Conservation (phyloP, 495 filamentous ascomycete genomes). For the Penicillium antarcticum region DNA sequence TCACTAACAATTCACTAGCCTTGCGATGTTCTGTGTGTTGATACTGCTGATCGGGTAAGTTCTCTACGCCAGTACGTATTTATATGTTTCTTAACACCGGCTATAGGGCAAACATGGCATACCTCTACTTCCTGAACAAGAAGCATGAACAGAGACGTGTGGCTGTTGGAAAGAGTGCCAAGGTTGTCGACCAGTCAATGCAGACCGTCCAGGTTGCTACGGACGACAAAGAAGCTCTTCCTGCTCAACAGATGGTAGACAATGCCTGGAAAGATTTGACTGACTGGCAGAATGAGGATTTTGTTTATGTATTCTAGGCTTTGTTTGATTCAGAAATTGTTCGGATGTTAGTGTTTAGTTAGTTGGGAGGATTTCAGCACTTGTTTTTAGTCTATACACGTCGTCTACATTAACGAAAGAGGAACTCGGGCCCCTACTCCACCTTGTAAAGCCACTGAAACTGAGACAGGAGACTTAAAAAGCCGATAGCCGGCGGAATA, state of each 20-base stretch:
- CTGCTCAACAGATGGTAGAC: slow-evolving; percentile 40
- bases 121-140: slow-evolving; percentile 48
- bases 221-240: slow-evolving; percentile 36
- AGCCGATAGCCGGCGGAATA: not conserved
- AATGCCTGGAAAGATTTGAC: slow-evolving; percentile 52
- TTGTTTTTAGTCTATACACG: too few species aligned
- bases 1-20: slow-evolving; percentile 20
- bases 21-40: slow-evolving; percentile 54
- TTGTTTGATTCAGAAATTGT: not conserved
- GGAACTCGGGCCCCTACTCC: not conserved
- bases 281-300: slow-evolving; percentile 55
- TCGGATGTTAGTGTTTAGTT: not conserved
- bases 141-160: slow-evolving; percentile 47
- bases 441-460: too few species aligned
- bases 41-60: slow-evolving; percentile 43
- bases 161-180: slow-evolving; percentile 47
- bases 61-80: not conserved
- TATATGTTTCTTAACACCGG: too few species aligned
- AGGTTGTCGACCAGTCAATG: slow-evolving; percentile 38
- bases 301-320: slow-evolving; percentile 54
- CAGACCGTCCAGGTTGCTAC: slow-evolving; percentile 37
- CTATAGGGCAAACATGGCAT: slow-evolving; percentile 42
- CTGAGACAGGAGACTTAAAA: not conserved
- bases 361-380: not conserved
- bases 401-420: not conserved